Percentiles rank a stretch among this genome's conserved stretches.
Evolutionary conservation across 1,284 basidiomycete species (phyloP).

Genomic region (Ceratobasidium sp.): DNA sequence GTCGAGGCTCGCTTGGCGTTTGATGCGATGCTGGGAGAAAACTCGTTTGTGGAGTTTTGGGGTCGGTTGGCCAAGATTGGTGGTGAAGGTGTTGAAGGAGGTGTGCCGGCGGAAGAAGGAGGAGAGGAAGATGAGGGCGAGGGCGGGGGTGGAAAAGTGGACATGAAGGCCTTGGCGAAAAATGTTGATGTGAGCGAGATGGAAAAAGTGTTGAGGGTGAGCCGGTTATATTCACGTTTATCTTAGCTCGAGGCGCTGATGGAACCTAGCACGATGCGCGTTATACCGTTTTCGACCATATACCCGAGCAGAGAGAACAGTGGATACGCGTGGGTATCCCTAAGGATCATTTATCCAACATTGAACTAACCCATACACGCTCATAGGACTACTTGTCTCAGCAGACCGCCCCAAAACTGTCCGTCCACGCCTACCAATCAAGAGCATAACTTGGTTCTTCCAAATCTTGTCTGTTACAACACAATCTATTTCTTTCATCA

Average conservation of each 20-base stretch:
- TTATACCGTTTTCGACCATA: slow-evolving; percentile 85
- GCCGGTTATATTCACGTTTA: slow-evolving; percentile 40
- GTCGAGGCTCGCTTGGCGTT: slow-evolving; percentile 72
- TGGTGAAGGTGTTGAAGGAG: slow-evolving; percentile 68
- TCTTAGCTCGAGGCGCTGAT: neutral
- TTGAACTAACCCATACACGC: neutral
- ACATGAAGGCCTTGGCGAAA: slow-evolving; percentile 85
- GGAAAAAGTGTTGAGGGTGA: slow-evolving; percentile 76
- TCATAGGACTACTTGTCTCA: slow-evolving; percentile 42
- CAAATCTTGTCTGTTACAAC: slow-evolving; percentile 5
- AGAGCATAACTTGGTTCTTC: neutral
- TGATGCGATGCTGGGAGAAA: slow-evolving; percentile 85
- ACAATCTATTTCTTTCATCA: neutral
- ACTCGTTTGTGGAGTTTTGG: slow-evolving; percentile 97
- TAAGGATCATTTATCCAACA: neutral
- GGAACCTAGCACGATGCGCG: slow-evolving; percentile 79
- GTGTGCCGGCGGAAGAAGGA: slow-evolving; percentile 57
- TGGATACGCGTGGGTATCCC: slow-evolving; percentile 86
- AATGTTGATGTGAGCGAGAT: slow-evolving; percentile 80
- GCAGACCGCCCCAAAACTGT: slow-evolving; percentile 43
- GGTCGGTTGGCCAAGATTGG: slow-evolving; percentile 88
- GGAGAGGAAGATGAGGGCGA: slow-evolving; percentile 64
- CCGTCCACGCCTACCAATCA: slow-evolving; percentile 41
- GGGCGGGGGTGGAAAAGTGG: slow-evolving; percentile 78
- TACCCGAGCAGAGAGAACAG: slow-evolving; percentile 80